Percentiles rank a stretch among this genome's conserved stretches.
Evolutionary conservation across 306 rosid genomes (phyloP).

Genomic region (Mimosa pudica): DNA sequence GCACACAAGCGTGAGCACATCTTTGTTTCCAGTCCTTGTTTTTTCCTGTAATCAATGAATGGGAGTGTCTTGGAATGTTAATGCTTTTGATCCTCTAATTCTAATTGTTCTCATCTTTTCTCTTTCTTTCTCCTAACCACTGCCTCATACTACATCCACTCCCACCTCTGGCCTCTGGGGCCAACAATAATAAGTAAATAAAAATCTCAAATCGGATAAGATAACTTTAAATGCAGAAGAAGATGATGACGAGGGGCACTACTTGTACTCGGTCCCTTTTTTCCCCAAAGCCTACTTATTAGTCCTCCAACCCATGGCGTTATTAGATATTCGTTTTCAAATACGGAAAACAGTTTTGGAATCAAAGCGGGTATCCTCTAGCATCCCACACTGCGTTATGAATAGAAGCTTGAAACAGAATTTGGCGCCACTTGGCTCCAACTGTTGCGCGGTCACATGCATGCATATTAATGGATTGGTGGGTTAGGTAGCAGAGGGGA

Average conservation of each 20-base stretch:
- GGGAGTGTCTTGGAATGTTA: slow-evolving; percentile 17
- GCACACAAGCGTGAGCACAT: not conserved
- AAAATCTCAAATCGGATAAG: not conserved
- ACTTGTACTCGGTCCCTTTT: not conserved
- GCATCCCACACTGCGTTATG: too few relatives aligned
- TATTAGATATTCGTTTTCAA: too few relatives aligned
- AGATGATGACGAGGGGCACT: not conserved
- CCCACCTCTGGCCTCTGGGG: not conserved
- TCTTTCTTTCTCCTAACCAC: not conserved
- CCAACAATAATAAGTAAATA: not conserved
- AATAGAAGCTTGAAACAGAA: not conserved
- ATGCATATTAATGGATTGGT: too few relatives aligned
- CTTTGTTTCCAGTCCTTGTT: not conserved
- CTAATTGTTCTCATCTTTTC: too few relatives aligned
- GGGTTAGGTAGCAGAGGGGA: not conserved
- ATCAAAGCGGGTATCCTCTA: too few relatives aligned
- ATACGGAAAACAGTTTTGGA: too few relatives aligned
- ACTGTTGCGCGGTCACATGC: not conserved
- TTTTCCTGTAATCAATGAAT: not conserved
- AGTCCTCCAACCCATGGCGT: not conserved
- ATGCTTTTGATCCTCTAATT: slow-evolving; percentile 10
- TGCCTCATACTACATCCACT: not conserved
- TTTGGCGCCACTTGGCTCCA: not conserved
- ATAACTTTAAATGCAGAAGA: not conserved
- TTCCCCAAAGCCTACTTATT: not conserved